Base-by-base conservation (phyloP, 306 rosid genomes). In the Lathyrus tuberosus region DNA sequence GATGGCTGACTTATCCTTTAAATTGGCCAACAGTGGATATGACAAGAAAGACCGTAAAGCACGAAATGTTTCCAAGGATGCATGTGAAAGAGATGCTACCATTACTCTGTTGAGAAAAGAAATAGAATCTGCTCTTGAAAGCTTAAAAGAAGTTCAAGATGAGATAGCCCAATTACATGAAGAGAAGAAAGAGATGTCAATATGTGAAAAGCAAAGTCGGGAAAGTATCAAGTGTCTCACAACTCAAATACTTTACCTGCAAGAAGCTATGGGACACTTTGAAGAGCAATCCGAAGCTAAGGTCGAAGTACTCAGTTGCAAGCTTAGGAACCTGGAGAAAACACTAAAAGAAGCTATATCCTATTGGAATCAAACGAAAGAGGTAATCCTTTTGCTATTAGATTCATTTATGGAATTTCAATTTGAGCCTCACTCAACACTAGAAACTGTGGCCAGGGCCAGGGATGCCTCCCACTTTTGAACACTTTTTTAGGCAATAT, bases 81-180 rank as follows among this genome's bases (percentile, higher is more conserved):
- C 9, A n/a, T 33, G 38, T 74, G 79, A 82, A 71, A 84, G 82
- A 75, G 97, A 90, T 75, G 75, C 24, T 51, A 84, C 93, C 60
- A 85, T 93, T 74, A 26, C 73, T 30, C 98, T 93, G 69, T 68
- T 93, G 79, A 90, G 85, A 81, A 88, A 83, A 79, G 97, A 90
- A 81, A 86, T 93, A 62, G 94, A 84, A 79, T 78, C 84, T 76
- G 92, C 98, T 65, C 87, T 93, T 72, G 81, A 79, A 72, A 93
- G 88, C 87, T 84, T 93, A 78, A 69, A 84, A 79, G 88, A 82
- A 74, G 97, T 93, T 66, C 83, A 90, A 79, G 80, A 74, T 84
- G 97, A 93, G 88, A 85, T 90, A 88, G 80, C 74, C 62, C 86
- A 80, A 71, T 84, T 90, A n/a, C 89, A 71, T 31, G 68, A 67